A percentile compares a stretch with the other conserved stretches of the same genome.
Conservation (phyloP, 73 alveolate species). For the Paramecium biaurelia region DNA sequence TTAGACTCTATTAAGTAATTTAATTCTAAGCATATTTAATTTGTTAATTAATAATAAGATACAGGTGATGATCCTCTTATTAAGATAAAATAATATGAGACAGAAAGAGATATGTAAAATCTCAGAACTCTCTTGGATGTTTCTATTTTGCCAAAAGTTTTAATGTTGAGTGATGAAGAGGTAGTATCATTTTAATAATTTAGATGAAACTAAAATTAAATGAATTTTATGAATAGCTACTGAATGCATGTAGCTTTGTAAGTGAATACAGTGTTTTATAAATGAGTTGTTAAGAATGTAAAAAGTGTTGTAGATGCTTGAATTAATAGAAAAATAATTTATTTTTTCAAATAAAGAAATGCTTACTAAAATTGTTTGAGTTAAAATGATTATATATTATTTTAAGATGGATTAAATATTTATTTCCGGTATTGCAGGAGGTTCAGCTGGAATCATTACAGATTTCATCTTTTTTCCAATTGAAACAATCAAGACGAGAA, state of each 20-base stretch:
- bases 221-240: not conserved
- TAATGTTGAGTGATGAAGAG: not conserved
- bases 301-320: not conserved
- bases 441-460: constrained; percentile 79
- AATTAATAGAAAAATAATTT: not conserved
- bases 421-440: constrained; percentile 76
- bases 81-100: not conserved
- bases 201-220: not conserved
- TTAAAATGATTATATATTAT: constrained; percentile 31
- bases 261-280: not conserved
- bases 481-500: constrained; percentile 81
- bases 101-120: constrained; percentile 13
- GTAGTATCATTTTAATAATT: not conserved
- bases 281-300: not conserved
- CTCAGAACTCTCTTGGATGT: constrained; percentile 7
- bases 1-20: not conserved
- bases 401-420: constrained; percentile 12
- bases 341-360: not conserved
- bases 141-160: not conserved
- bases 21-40: not conserved
- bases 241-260: not conserved
- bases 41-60: not conserved
- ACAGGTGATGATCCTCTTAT: not conserved
- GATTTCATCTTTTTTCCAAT: constrained; percentile 80
- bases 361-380: constrained; percentile 10